A percentile compares a stretch with the other conserved stretches of the same genome.
Evolutionary conservation across 73 alveolate species (phyloP).

Genomic region (Paramecium primaurelia): DNA sequence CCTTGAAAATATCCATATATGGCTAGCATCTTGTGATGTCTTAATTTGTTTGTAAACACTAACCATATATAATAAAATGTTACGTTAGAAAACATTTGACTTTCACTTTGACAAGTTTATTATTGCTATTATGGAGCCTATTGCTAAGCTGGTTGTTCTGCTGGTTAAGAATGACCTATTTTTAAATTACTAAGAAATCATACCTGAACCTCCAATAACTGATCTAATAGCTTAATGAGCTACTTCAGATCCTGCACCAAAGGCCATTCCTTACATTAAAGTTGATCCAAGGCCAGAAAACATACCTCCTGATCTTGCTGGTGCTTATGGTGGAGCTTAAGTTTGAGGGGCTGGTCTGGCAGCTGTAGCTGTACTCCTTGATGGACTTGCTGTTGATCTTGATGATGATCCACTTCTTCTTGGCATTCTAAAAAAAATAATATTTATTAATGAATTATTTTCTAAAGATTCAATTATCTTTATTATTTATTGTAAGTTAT

Average conservation of each 20-base stretch:
- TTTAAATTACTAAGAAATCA: constrained; percentile 15
- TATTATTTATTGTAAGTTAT: not conserved
- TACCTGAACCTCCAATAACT: constrained; percentile 31
- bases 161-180: constrained; percentile 17
- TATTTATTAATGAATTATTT: not conserved
- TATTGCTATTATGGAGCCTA: constrained; percentile 25
- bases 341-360: constrained; percentile 56
- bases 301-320: constrained; percentile 63
- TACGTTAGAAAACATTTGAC: constrained; percentile 49
- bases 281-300: constrained; percentile 73
- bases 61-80: not conserved
- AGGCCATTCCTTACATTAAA: constrained; percentile 76
- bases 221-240: constrained; percentile 78
- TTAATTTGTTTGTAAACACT: constrained; percentile 61
- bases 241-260: constrained; percentile 78
- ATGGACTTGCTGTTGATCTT: constrained; percentile 44
- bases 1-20: constrained; percentile 65
- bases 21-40: constrained; percentile 71
- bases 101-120: constrained; percentile 44
- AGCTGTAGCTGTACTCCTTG: constrained; percentile 61
- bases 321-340: constrained; percentile 53
- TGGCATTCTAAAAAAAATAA: constrained; percentile 11
- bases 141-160: constrained; percentile 28
- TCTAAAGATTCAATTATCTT: not conserved
- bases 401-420: constrained; percentile 54